Evolutionary conservation across 805 yeast genomes (phyloP), one percentile per base, ranked within the genome.

Genomic region (Kluyveromyces wickerhamii): DNA sequence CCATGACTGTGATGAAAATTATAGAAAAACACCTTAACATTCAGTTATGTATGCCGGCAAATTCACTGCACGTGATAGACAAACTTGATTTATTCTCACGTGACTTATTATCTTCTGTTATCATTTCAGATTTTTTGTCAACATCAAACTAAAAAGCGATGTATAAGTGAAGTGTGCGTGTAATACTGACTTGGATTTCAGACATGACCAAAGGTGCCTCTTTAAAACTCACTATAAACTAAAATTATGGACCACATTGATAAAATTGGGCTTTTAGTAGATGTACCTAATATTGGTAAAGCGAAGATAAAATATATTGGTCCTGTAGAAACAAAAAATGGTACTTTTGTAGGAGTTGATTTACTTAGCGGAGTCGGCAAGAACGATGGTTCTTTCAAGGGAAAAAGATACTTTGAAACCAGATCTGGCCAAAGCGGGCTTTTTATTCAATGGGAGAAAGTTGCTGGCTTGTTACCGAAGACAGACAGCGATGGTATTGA

Each of bases 341-440:
- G 95, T 0, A 65, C 67, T 8, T 89, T 78, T 63, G 95, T 88
- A 4, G 98, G 98, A 2, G 69, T 89, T 5, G 96, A 89, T 54
- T 62, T 89, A 27, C 49, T 76, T n/a, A 77, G 71, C 0, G 52
- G 63, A 4, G 65, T 73, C 36, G 98, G 98, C 15, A 83, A 85
- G 56, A 92, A 89, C 51, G 72, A 75, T 36, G 98, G 98, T n/a
- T 70, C 72, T 27, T 86, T 77, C 29, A 72, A 79, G 38, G 95
- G 94, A 0, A 52, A 63, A 6, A 64, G 64, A 35, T 87, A 87
- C 53, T 88, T 88, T 51, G 63, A 65, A 4, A 84, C 88, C 0
- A 59, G 64, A 5, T 59, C 51, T 22, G 81, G 87, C 0, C 71
- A 71, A 37, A 67, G 86, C 13, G 96, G 96, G 0, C 57, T 88